Conservation (phyloP, 148 eudicot genomes). For the Chenopodium suecicum region DNA sequence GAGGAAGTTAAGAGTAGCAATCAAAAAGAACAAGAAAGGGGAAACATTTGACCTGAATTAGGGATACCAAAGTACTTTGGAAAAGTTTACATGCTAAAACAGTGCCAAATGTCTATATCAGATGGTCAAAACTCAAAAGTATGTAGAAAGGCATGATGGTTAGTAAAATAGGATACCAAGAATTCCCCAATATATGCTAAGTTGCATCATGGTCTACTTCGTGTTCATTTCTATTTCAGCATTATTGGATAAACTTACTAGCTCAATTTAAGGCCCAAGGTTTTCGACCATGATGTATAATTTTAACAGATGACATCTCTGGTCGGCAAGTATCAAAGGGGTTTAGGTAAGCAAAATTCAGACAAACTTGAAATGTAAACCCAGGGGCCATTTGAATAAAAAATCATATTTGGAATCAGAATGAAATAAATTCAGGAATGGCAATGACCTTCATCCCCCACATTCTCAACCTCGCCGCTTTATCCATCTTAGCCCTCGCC, state of each 20-base stretch:
- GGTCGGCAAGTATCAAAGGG: background rate
- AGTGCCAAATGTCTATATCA: background rate
- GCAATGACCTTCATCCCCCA: background rate
- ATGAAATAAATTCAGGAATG: background rate
- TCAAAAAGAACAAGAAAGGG: background rate
- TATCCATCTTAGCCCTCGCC: background rate
- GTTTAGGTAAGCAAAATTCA: background rate
- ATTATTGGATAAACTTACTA: background rate
- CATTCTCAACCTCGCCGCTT: background rate
- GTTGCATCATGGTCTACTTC: background rate
- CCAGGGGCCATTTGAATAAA: background rate
- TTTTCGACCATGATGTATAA: background rate
- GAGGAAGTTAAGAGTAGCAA: background rate
- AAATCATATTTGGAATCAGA: background rate
- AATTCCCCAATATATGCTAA: background rate
- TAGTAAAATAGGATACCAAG: background rate
- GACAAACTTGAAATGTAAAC: background rate
- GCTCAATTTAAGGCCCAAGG: background rate
- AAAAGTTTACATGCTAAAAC: background rate
- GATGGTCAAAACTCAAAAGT: no score
- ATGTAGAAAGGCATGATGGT: background rate
- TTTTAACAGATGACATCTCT: background rate
- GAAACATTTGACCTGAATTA: background rate
- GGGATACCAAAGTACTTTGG: background rate
- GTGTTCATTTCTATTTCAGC: background rate